Evolutionary conservation across 257 asterid species (phyloP).

Genomic region (Anisodus tanguticus): DNA sequence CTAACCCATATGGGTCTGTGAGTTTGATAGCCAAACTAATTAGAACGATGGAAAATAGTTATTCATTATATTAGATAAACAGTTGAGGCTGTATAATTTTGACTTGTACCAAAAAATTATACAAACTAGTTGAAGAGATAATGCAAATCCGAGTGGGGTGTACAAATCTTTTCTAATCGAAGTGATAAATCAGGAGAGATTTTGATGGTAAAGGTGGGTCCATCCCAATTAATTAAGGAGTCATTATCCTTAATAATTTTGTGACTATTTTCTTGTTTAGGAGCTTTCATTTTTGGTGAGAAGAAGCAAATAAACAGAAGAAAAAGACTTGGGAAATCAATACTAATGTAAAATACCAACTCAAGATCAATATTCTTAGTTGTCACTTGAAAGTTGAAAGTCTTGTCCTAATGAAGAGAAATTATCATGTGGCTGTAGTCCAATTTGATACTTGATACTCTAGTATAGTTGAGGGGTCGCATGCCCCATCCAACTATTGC

Average conservation of each 20-base stretch:
- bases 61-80: not conserved
- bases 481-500: not conserved
- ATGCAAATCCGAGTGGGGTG: constrained; percentile 24
- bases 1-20: constrained; percentile 20
- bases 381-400: constrained; percentile 6
- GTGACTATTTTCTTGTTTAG: not conserved
- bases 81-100: not conserved
- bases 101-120: constrained; percentile 3
- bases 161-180: not conserved
- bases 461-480: not conserved
- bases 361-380: constrained; percentile 24
- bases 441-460: not conserved
- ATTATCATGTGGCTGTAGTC: constrained; percentile 14
- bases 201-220: constrained; percentile 15
- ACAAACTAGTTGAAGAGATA: constrained; percentile 14
- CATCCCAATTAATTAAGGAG: constrained; percentile 19
- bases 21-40: not conserved
- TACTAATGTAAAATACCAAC: constrained; percentile 24
- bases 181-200: not conserved
- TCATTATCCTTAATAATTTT: constrained; percentile 14
- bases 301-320: not conserved
- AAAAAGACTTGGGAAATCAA: constrained; percentile 19
- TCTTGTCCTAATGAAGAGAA: not conserved
- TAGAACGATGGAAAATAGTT: not conserved
- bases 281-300: not conserved